Conservation (phyloP, 768 basidiomycete species). For the Tulasnella sp. region DNA sequence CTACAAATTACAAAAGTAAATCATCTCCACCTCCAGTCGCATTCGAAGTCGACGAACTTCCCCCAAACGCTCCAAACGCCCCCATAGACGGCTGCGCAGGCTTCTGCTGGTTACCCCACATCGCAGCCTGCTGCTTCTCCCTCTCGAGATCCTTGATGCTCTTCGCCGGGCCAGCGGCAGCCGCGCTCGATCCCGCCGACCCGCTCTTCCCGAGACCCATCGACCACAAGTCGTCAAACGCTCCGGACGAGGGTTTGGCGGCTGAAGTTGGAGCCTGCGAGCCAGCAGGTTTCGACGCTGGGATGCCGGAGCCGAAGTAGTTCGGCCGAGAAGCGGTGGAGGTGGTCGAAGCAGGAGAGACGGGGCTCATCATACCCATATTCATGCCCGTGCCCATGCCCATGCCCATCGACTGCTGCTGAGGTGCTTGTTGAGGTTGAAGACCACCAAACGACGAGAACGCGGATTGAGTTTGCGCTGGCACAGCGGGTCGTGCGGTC, state of each 20-base stretch:
- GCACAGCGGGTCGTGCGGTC: neutral
- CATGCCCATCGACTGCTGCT: slow-evolving; percentile 1
- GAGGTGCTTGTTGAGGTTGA: neutral
- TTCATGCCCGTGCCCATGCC: slow-evolving; percentile 5
- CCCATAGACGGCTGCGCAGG: neutral
- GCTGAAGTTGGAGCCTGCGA: neutral
- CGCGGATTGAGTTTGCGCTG: neutral
- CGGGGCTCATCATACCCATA: neutral
- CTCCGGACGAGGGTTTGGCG: slow-evolving; percentile 28
- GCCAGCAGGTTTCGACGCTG: neutral
- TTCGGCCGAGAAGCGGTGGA: neutral
- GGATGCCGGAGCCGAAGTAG: neutral
- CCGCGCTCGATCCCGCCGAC: slow-evolving; percentile 4
- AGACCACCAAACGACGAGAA: neutral
- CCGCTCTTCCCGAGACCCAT: slow-evolving; percentile 51
- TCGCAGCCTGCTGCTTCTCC: slow-evolving; percentile 68
- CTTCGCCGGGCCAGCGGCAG: slow-evolving; percentile 27
- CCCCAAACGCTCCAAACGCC: slow-evolving; percentile 4
- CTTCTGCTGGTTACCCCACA: slow-evolving; percentile 48
- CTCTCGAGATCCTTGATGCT: slow-evolving; percentile 85
- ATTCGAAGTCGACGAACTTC: neutral
- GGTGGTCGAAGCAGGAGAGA: neutral
- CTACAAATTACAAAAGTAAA: slow-evolving; percentile 33
- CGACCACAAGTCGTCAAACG: slow-evolving; percentile 85
- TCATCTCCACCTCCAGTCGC: slow-evolving; percentile 28